These are phyloP conservation scores for Xylaria arbuscula DNA, from an alignment of 2,329 filamentous ascomycete genomes.

Conservation along the genomic window DNA sequence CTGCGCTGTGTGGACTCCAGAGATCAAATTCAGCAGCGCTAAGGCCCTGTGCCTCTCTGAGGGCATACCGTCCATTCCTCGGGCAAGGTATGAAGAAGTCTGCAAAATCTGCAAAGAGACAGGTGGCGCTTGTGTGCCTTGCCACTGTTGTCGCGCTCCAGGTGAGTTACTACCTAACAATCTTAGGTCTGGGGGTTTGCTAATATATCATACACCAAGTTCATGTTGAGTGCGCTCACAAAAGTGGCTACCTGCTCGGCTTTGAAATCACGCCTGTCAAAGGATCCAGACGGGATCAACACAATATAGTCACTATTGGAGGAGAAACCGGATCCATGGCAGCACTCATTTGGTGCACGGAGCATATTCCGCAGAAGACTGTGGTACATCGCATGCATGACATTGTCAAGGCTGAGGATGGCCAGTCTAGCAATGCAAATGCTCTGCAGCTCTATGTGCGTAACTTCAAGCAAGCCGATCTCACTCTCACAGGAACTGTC, in stretches of 20 bases:
- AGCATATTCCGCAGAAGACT: slow-evolving; percentile 79
- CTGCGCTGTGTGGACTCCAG: slow-evolving; percentile 90
- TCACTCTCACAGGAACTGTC: slow-evolving; percentile 88
- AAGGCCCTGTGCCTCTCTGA: slow-evolving; percentile 86
- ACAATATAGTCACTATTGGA: slow-evolving; percentile 82
- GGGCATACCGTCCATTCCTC: slow-evolving; percentile 85
- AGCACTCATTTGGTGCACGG: slow-evolving; percentile 91
- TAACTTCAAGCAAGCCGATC: slow-evolving; percentile 94
- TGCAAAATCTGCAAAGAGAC: slow-evolving; percentile 87
- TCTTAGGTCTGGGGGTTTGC: slow-evolving; percentile 50
- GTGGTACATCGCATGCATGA: slow-evolving; percentile 84
- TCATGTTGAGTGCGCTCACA: slow-evolving; percentile 91
- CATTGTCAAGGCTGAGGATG: slow-evolving; percentile 66
- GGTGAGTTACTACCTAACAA: slow-evolving; percentile 51
- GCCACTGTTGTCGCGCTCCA: slow-evolving; percentile 75
- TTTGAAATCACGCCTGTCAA: slow-evolving; percentile 94
- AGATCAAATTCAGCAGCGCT: slow-evolving; percentile 91
- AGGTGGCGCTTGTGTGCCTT: slow-evolving; percentile 83
- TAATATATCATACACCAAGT: slow-evolving; percentile 58
- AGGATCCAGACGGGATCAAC: slow-evolving; percentile 83
- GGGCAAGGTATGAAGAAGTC: slow-evolving; percentile 75
- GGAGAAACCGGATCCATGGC: slow-evolving; percentile 84
- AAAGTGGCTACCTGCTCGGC: slow-evolving; percentile 83
- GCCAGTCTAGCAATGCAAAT: slow-evolving; percentile 56
- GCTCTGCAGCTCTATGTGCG: slow-evolving; percentile 88